Evolutionary conservation across 2,329 filamentous ascomycete genomes (phyloP).

Genomic region (Magnaporthiopsis incrustans): DNA sequence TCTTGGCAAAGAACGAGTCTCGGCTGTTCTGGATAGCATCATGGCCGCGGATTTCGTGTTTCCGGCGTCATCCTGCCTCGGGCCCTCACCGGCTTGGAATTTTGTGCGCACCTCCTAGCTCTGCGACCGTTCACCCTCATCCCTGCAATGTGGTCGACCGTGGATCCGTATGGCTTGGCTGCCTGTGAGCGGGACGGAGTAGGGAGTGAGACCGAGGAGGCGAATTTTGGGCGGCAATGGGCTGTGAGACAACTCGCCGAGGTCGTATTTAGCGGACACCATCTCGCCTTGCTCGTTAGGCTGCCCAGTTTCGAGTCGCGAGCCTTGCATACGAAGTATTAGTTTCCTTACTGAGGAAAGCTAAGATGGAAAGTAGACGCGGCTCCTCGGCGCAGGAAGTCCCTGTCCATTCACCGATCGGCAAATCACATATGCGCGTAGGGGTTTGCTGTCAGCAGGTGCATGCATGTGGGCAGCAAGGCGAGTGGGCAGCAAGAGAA

Average conservation of each 20-base stretch:
- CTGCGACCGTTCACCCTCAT: neutral
- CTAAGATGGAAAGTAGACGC: neutral
- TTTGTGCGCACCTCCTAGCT: neutral
- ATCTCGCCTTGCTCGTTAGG: neutral
- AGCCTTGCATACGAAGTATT: too few species aligned
- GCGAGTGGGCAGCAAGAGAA: neutral
- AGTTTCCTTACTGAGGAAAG: neutral
- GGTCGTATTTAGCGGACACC: neutral
- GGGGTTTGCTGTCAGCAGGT: neutral
- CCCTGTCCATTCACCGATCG: neutral
- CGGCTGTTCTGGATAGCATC: neutral
- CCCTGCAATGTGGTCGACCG: neutral
- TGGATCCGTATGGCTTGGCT: neutral
- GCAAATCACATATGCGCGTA: neutral
- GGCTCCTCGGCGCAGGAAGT: neutral
- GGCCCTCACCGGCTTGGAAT: neutral
- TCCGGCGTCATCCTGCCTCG: neutral
- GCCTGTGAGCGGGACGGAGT: neutral
- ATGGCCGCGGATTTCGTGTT: neutral
- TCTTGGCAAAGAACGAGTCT: neutral
- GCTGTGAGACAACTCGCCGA: neutral
- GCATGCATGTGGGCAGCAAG: neutral
- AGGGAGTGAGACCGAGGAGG: neutral
- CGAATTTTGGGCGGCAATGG: neutral
- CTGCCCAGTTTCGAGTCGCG: neutral